Evolutionary conservation across 106 monocot genomes (phyloP), one percentile per base, ranked within the genome.

Genomic region (Acanthochlamys bracteata): DNA sequence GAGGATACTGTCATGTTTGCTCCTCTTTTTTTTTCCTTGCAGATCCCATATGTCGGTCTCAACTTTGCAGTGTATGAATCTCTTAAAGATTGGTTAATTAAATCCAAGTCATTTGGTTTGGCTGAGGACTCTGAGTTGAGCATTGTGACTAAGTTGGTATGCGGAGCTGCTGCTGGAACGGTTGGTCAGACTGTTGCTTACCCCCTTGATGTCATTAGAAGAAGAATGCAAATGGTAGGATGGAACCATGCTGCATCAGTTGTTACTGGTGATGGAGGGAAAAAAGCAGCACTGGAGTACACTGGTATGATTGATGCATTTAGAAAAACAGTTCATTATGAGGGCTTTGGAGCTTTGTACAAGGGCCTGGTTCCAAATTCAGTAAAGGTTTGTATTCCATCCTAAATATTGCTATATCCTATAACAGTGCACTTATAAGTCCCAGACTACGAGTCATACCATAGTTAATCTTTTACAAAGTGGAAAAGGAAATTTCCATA

Each of bases 151-250:
- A 71, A 84, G 66, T 79, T 88, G 57, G 88, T 70, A n/a, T 93
- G 92, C 40, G 88, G 88, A 59, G 88, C 84, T 27, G 92, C 59
- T 39, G 92, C 88, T 40, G 88, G 88, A 39, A 93, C 84, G 1
- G 51, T 93, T 3, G 92, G 88, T 0, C 92, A 93, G 82, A 93
- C 88, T 47, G 84, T 88, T 49, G 88, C 92, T 4, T 93, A 93
- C 64, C 92, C 92, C 22, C 84, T 93, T 9, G 92, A 93, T 71
- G 92, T 93, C 20, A 85, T 93, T 53, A 60, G 88, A 8, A 79
- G 92, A 66, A 79, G 88, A 61, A 93, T 93, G 92, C 92, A 93
- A 41, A 93, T 93, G 92, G 79, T 74, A 20, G 92, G 92, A 4
- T 93, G 92, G 92, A 93, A 80, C 63, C 82, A 83, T 75, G 92